Evolutionary conservation across 352 stramenopile genomes (phyloP).

Genomic region (Phytopythium sindhum): DNA sequence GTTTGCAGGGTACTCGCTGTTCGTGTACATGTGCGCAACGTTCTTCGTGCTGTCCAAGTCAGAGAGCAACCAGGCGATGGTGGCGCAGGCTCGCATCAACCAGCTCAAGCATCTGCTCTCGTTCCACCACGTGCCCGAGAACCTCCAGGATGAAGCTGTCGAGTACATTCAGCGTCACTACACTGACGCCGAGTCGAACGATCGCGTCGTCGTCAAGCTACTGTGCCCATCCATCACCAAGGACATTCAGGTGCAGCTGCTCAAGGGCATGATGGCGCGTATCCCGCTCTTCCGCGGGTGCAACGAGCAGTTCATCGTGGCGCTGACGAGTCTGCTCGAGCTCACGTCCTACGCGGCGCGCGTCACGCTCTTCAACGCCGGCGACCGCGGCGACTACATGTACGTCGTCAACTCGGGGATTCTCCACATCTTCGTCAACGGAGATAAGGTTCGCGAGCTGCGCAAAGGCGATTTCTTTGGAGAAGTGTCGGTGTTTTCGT

Average conservation of each 20-base stretch:
- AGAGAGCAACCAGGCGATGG: conserved; percentile 39
- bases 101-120: conserved; percentile 62
- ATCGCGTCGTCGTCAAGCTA: conserved; percentile 55
- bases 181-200: conserved; percentile 64
- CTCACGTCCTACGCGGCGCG: conserved; percentile 55
- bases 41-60: conserved; percentile 74
- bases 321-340: conserved; percentile 64
- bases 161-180: conserved; percentile 68
- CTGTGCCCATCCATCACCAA: conserved; percentile 73
- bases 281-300: conserved; percentile 69
- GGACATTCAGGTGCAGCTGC: conserved; percentile 68
- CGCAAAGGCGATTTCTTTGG: conserved; percentile 65
- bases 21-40: conserved; percentile 57
- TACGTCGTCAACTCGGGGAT: conserved; percentile 66
- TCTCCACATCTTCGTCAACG: conserved; percentile 56
- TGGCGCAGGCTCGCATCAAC: conserved; percentile 51
- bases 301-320: conserved; percentile 56
- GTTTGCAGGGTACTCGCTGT: conserved; percentile 53
- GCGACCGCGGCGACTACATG: conserved; percentile 68
- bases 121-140: conserved; percentile 58
- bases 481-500: conserved; percentile 67
- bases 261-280: conserved; percentile 49
- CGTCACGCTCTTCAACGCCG: conserved; percentile 45
- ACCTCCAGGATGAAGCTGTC: conserved; percentile 43
- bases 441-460: conserved; percentile 59